Evolutionary conservation across 495 filamentous ascomycete species (phyloP).

Genomic region (Parathielavia appendiculata): DNA sequence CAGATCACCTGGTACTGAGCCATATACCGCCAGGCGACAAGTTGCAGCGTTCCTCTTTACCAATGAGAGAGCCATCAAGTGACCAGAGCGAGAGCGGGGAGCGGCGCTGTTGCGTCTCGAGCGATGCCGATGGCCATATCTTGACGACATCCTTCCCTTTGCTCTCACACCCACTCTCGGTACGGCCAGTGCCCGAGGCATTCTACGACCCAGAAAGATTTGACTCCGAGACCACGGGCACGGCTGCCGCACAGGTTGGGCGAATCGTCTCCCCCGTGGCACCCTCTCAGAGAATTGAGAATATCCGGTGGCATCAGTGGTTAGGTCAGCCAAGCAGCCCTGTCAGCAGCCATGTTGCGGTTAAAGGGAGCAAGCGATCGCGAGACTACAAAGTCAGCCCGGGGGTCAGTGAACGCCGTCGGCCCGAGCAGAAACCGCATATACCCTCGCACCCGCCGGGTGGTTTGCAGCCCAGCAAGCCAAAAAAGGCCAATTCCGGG

Average conservation of each 20-base stretch:
- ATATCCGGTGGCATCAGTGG: slow-evolving; percentile 24
- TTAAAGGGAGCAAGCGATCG: slow-evolving; percentile 17
- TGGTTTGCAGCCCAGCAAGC: not conserved
- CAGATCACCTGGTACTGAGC: not conserved
- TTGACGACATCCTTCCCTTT: slow-evolving; percentile 11
- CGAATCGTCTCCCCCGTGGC: slow-evolving; percentile 16
- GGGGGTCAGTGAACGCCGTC: slow-evolving; percentile 23
- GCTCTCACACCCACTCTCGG: slow-evolving; percentile 18
- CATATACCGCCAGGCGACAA: not conserved
- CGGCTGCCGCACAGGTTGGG: slow-evolving; percentile 25
- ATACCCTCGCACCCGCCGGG: not conserved
- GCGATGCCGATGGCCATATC: slow-evolving; percentile 12
- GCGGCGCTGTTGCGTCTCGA: slow-evolving; percentile 15
- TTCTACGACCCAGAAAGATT: slow-evolving; percentile 1
- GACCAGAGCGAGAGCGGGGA: slow-evolving; percentile 1
- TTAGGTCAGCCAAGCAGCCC: slow-evolving; percentile 15
- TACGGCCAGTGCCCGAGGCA: slow-evolving; percentile 10
- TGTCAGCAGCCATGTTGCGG: slow-evolving; percentile 9
- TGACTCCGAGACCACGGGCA: slow-evolving; percentile 24
- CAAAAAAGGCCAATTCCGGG: not conserved
- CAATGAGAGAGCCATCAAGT: slow-evolving; percentile 2
- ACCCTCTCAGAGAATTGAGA: slow-evolving; percentile 21
- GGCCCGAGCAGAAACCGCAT: not conserved
- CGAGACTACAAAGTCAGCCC: slow-evolving; percentile 21
- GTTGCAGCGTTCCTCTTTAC: not conserved